phyloP scores from a whole-genome alignment of 306 rosid genomes.

The Cucurbita ficifolia region DNA sequence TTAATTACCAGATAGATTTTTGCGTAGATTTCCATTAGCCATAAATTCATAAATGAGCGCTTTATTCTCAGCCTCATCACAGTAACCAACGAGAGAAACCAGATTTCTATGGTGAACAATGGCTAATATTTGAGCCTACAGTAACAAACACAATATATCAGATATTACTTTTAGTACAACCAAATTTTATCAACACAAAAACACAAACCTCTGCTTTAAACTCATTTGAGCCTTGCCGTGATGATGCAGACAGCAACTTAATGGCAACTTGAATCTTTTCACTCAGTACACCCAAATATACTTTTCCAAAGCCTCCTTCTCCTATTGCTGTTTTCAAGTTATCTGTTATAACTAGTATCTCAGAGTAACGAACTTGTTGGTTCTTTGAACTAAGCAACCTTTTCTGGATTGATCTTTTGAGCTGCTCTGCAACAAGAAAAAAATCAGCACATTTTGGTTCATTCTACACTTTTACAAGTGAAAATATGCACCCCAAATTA shows the following conservation, averaged over 20 bases:
- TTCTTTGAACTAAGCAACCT: constrained; percentile 8
- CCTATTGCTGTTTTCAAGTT: constrained; percentile 14
- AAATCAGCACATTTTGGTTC: background rate
- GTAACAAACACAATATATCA: background rate
- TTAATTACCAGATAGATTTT: background rate
- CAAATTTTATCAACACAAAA: background rate
- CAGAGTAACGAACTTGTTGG: constrained; percentile 8
- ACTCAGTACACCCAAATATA: constrained; percentile 12
- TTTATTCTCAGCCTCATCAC: constrained; percentile 4
- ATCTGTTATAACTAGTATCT: constrained; percentile 20
- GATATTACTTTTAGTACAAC: background rate
- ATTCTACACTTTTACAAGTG: background rate
- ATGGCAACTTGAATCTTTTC: constrained; percentile 11
- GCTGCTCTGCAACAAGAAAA: background rate
- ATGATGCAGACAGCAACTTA: constrained; percentile 18
- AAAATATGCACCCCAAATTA: no score
- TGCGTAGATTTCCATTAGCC: constrained; percentile 7
- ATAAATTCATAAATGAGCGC: constrained; percentile 12
- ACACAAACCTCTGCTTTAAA: constrained; percentile 17
- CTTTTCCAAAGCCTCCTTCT: constrained; percentile 32
- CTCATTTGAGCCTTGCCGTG: constrained; percentile 22
- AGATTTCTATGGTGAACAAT: constrained; percentile 13
- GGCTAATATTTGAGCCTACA: constrained; percentile 8
- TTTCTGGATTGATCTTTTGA: background rate
- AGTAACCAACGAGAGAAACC: constrained; percentile 14